These are phyloP conservation scores for Luffa acutangula DNA, from an alignment of 306 rosid genomes.

Conservation along the genomic window DNA sequence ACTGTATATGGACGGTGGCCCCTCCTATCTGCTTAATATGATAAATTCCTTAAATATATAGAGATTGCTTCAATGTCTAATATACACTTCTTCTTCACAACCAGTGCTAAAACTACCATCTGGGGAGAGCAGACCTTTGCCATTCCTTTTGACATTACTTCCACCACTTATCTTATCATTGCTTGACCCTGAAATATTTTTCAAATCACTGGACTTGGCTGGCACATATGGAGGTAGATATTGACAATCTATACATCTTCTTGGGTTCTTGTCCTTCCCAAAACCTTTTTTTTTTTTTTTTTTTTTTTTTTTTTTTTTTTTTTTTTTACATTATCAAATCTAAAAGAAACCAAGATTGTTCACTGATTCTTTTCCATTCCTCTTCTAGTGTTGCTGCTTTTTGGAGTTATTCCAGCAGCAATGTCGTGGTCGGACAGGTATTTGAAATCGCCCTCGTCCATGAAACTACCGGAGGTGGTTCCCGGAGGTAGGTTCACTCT, in stretches of 20 bases:
- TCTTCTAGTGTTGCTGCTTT: constrained; percentile 49
- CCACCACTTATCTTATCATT: constrained; percentile 55
- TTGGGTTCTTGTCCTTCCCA: neutral
- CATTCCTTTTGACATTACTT: constrained; percentile 40
- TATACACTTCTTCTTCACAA: neutral
- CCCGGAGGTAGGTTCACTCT: constrained; percentile 78
- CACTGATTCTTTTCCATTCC: neutral
- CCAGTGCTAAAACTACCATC: constrained; percentile 56
- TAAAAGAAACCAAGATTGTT: neutral
- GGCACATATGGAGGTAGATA: constrained; percentile 69
- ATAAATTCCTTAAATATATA: neutral
- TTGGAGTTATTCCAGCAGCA: constrained; percentile 69
- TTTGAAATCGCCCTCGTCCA: constrained; percentile 26
- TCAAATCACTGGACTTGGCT: constrained; percentile 64
- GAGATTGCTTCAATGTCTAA: neutral
- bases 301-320: neutral
- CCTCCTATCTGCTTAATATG: neutral
- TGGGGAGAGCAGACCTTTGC: constrained; percentile 45
- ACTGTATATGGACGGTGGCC: neutral
- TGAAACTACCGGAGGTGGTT: constrained; percentile 49
- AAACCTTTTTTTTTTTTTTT: neutral
- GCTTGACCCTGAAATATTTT: constrained; percentile 62
- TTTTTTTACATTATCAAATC: neutral
- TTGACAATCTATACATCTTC: neutral
- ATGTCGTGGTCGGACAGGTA: constrained; percentile 78